Conservation (phyloP, 768 basidiomycete species). For the Trametes cingulata region DNA sequence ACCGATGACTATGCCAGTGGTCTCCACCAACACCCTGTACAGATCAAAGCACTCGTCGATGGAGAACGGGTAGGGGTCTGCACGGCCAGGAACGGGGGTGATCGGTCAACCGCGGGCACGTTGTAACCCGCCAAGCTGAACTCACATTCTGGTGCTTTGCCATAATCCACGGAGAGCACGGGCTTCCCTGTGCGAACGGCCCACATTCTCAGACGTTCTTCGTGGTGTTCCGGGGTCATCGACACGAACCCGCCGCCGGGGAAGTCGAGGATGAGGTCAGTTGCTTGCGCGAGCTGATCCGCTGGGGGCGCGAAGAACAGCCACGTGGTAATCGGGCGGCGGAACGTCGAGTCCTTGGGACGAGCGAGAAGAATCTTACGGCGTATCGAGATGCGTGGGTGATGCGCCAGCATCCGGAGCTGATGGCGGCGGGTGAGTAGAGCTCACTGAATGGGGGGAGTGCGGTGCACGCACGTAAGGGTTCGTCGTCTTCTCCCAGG, state of each 20-base stretch:
- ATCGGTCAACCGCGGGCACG: constrained; percentile 4
- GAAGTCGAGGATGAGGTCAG: constrained; percentile 87
- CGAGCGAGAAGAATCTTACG: constrained; percentile 83
- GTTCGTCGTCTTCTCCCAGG: constrained; percentile 97
- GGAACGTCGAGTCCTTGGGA: constrained; percentile 71
- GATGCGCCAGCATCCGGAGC: constrained; percentile 65
- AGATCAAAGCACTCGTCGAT: constrained; percentile 94
- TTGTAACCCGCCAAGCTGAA: not conserved
- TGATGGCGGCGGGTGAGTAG: constrained; percentile 30
- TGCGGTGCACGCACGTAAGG: constrained; percentile 65
- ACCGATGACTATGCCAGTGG: constrained; percentile 77
- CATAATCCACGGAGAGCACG: constrained; percentile 88
- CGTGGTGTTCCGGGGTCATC: constrained; percentile 95
- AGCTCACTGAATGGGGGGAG: constrained; percentile 11
- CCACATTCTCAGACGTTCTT: constrained; percentile 90
- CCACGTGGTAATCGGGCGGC: constrained; percentile 79
- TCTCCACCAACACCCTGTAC: constrained; percentile 79
- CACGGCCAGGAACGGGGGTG: constrained; percentile 2
- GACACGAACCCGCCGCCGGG: constrained; percentile 98
- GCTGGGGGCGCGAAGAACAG: constrained; percentile 80
- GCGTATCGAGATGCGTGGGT: constrained; percentile 63
- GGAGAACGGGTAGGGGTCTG: constrained; percentile 96
- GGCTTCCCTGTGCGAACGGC: constrained; percentile 75
- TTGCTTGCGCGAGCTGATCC: constrained; percentile 59
- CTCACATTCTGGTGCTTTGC: constrained; percentile 95